phyloP scores from a whole-genome alignment of 129 eudicot genomes.

The Lactuca saligna region DNA sequence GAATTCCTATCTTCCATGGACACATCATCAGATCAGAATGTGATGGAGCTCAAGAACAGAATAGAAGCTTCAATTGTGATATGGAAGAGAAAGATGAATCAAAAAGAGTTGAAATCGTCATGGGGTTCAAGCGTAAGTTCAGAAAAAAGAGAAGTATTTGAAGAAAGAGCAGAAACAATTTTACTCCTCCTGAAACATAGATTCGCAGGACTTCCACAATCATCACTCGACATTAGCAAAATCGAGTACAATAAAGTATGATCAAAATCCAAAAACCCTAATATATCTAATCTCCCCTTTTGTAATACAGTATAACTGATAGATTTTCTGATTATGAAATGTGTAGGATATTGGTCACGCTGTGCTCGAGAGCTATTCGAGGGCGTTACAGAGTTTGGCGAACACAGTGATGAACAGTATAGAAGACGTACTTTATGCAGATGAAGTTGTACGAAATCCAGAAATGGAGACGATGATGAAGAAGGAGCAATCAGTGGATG shows the following conservation, averaged over 20 bases:
- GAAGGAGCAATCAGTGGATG: conserved; percentile 25
- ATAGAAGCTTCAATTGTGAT: conserved; percentile 81
- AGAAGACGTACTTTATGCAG: conserved; percentile 77
- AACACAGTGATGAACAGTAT: conserved; percentile 59
- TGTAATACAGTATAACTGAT: not conserved
- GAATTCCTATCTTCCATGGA: conserved; percentile 63
- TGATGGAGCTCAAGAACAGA: conserved; percentile 77
- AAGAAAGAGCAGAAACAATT: conserved; percentile 81
- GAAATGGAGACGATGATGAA: conserved; percentile 24
- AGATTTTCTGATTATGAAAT: not conserved
- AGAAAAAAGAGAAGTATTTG: conserved; percentile 78
- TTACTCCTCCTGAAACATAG: conserved; percentile 67
- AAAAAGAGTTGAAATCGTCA: conserved; percentile 57
- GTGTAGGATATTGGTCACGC: conserved; percentile 76
- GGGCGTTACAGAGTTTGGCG: conserved; percentile 77
- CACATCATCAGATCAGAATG: conserved; percentile 61
- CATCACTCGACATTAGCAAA: conserved; percentile 74
- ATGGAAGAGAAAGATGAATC: conserved; percentile 79
- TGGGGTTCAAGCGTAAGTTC: conserved; percentile 69
- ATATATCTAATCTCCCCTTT: not conserved
- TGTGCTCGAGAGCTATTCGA: conserved; percentile 74
- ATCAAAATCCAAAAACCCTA: not conserved
- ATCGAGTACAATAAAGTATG: conserved; percentile 62
- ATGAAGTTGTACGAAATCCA: conserved; percentile 47
- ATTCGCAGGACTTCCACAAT: conserved; percentile 77